Conservation (phyloP, 768 basidiomycete species). For the Podaxis sp. region DNA sequence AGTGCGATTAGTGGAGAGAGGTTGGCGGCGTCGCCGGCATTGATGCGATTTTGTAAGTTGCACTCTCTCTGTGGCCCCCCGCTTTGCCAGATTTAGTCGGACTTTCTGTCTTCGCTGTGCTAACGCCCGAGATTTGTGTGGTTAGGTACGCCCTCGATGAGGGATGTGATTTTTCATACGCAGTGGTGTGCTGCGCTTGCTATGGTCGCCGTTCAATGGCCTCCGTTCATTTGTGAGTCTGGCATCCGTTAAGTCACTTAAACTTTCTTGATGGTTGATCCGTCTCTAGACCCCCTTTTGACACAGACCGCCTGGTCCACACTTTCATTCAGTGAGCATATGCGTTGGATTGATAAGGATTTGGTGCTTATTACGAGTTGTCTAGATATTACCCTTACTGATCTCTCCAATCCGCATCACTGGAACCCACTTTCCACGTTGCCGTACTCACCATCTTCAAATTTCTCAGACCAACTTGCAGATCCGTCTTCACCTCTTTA, state of each 20-base stretch:
- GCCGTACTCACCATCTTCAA: constrained; percentile 59
- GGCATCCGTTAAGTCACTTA: constrained; percentile 4
- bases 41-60: constrained; percentile 82
- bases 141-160: constrained; percentile 83
- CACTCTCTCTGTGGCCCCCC: not conserved
- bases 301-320: constrained; percentile 88
- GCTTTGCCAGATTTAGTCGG: not conserved
- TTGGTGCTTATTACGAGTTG: not conserved
- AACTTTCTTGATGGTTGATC: constrained; percentile 11
- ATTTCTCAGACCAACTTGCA: constrained; percentile 68
- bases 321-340: constrained; percentile 58
- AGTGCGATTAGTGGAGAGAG: constrained; percentile 93
- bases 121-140: constrained; percentile 1
- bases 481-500: constrained; percentile 74
- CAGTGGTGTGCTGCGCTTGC: constrained; percentile 87
- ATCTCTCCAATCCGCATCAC: constrained; percentile 42
- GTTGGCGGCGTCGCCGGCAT: constrained; percentile 76
- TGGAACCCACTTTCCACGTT: constrained; percentile 64
- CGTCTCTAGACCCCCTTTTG: constrained; percentile 74
- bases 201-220: constrained; percentile 97
- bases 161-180: constrained; percentile 90
- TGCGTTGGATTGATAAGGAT: not conserved
- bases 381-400: constrained; percentile 70
- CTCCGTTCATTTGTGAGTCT: constrained; percentile 81
- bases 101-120: constrained; percentile 3